A percentile compares a stretch with the other conserved stretches of the same genome.
Evolutionary conservation across 176 grass and related monocot genomes (phyloP).

Genomic region (Alloteropsis semialata): DNA sequence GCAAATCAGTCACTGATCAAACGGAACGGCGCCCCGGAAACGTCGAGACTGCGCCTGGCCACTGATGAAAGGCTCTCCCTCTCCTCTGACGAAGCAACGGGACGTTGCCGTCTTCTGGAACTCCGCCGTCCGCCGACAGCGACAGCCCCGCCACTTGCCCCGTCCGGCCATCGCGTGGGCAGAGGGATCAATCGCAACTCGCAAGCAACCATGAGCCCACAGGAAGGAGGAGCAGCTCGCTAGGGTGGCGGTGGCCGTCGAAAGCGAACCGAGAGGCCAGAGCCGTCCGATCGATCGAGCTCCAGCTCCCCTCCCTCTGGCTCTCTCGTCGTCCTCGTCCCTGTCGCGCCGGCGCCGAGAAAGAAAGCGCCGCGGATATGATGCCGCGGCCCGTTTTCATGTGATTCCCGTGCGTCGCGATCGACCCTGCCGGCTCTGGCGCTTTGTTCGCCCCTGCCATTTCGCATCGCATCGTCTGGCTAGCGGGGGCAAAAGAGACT

Average conservation of each 20-base stretch:
- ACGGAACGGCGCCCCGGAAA: background rate
- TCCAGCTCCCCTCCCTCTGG: background rate
- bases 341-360: background rate
- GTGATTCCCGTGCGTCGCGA: background rate
- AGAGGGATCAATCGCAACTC: background rate
- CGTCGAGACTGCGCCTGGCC: background rate
- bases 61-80: background rate
- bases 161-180: background rate
- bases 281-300: background rate
- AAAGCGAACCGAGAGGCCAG: background rate
- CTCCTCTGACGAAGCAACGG: background rate
- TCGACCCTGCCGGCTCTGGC: background rate
- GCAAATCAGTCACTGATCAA: background rate
- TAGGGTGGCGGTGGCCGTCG: background rate
- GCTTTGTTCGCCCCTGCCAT: background rate
- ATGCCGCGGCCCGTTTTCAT: background rate
- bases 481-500: background rate
- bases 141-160: background rate
- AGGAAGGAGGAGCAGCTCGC: background rate
- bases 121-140: background rate
- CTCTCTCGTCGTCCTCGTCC: background rate
- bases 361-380: no score
- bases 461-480: background rate
- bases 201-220: background rate
- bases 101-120: constrained; percentile 3